Conservation (phyloP, 2,329 filamentous ascomycete species). For the Aspergillus sp. region DNA sequence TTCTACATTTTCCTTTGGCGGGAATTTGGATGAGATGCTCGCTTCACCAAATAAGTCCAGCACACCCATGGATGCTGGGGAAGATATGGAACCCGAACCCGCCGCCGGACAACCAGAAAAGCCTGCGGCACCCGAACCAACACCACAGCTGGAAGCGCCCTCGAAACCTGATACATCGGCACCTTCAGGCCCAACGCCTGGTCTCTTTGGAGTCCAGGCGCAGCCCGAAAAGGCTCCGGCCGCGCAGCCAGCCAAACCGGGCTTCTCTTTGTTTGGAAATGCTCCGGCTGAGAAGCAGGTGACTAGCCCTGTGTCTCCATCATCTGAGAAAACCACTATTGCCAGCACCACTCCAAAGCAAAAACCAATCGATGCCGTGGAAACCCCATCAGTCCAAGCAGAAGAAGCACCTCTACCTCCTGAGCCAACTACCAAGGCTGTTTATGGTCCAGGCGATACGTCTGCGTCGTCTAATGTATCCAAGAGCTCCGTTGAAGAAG, state of each 20-base stretch:
- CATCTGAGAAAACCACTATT: conserved; percentile 23
- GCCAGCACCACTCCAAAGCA: conserved; percentile 25
- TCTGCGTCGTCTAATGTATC: conserved; percentile 38
- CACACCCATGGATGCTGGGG: conserved; percentile 27
- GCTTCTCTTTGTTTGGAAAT: conserved; percentile 23
- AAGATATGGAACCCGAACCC: conserved; percentile 24
- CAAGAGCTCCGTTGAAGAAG: conserved; percentile 32
- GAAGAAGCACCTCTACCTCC: conserved; percentile 37
- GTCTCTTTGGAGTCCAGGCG: conserved; percentile 24
- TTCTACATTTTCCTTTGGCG: conserved; percentile 30
- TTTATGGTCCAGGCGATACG: conserved; percentile 40
- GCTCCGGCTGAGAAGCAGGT: conserved; percentile 13
- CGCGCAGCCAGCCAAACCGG: conserved; percentile 20
- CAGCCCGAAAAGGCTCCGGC: conserved; percentile 17
- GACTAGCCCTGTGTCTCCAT: conserved; percentile 20
- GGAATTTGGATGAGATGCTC: conserved; percentile 34
- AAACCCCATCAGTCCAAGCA: conserved; percentile 21
- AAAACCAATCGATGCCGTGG: conserved; percentile 19
- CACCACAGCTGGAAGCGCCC: conserved; percentile 19
- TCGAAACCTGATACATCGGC: conserved; percentile 15
- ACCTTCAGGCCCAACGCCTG: conserved; percentile 12
- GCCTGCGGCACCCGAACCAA: conserved; percentile 11
- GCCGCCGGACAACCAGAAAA: conserved; percentile 12
- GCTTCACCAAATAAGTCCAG: conserved; percentile 23
- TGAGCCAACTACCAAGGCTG: conserved; percentile 38